Conservation (phyloP, 805 yeast species). For the Saturnispora bothae region DNA sequence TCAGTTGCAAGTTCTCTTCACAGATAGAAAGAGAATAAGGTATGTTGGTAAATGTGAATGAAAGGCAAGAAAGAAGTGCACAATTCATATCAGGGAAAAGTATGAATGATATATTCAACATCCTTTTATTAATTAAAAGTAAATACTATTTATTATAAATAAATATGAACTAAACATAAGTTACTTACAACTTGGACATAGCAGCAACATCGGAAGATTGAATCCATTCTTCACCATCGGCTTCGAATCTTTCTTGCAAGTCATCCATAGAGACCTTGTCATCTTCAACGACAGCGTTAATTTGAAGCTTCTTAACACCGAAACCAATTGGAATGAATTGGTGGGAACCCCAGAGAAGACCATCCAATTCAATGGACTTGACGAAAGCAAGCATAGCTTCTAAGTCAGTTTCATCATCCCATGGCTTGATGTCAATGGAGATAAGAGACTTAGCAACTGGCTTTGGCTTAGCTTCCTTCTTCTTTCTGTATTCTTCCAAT, state of each 20-base stretch:
- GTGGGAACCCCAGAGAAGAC: slow-evolving; percentile 97
- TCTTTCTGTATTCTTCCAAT: slow-evolving; percentile 94
- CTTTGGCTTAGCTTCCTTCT: slow-evolving; percentile 96
- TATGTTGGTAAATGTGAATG: too few species aligned
- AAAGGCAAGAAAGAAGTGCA: too few species aligned
- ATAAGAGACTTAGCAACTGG: slow-evolving; percentile 98
- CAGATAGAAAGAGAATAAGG: too few species aligned
- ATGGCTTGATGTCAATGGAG: slow-evolving; percentile 96
- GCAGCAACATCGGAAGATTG: slow-evolving; percentile 99
- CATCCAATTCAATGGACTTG: slow-evolving; percentile 77
- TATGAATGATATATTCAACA: too few species aligned
- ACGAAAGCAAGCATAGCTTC: slow-evolving; percentile 81
- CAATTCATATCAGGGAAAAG: too few species aligned
- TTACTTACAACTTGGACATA: slow-evolving; percentile 84
- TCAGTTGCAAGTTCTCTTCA: too few species aligned
- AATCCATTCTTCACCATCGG: slow-evolving; percentile 95
- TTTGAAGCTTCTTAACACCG: slow-evolving; percentile 99
- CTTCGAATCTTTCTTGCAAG: slow-evolving; percentile 59
- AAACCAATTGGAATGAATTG: slow-evolving; percentile 95
- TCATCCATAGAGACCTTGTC: slow-evolving; percentile 89
- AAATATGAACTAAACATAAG: not conserved
- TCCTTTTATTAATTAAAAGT: too few species aligned
- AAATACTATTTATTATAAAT: not conserved
- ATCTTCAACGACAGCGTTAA: slow-evolving; percentile 97
- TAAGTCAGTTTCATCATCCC: slow-evolving; percentile 99